Percentiles rank a stretch among this genome's conserved stretches.
Conservation (phyloP, 495 filamentous ascomycete genomes). For the Aspergillus homomorphus region DNA sequence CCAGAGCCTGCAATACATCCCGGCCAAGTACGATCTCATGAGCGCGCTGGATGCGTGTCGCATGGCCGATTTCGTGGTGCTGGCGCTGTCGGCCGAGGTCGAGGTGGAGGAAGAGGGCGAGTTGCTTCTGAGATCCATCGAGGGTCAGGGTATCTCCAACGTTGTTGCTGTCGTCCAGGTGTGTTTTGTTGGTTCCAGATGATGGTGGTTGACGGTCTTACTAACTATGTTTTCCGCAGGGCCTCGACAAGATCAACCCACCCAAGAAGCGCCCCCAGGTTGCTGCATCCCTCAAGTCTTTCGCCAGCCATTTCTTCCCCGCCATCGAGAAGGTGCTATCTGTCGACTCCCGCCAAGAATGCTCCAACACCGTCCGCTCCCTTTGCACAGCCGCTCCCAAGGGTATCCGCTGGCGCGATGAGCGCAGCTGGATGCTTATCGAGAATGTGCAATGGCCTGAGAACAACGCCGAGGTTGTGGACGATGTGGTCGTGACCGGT, state of each 20-base stretch:
- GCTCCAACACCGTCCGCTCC: conserved; percentile 81
- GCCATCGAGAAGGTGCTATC: conserved; percentile 82
- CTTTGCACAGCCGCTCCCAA: conserved; percentile 88
- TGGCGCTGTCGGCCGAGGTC: conserved; percentile 73
- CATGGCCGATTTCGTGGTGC: conserved; percentile 82
- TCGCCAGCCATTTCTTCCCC: conserved; percentile 90
- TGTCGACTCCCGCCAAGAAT: conserved; percentile 82
- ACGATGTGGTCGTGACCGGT: conserved; percentile 73
- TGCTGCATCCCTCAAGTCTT: conserved; percentile 77
- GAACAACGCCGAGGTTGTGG: conserved; percentile 40
- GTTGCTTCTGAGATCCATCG: conserved; percentile 75
- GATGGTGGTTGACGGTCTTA: background rate
- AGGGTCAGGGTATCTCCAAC: conserved; percentile 90
- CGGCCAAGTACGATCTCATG: conserved; percentile 66
- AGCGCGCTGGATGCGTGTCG: conserved; percentile 79
- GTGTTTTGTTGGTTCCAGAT: background rate
- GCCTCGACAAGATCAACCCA: conserved; percentile 71
- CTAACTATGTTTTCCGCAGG: conserved; percentile 19
- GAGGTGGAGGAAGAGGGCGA: conserved; percentile 84
- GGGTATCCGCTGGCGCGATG: conserved; percentile 88
- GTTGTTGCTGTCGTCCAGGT: conserved; percentile 73
- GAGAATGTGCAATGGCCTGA: conserved; percentile 73
- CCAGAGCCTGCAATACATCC: conserved; percentile 83
- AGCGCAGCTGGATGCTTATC: conserved; percentile 89
- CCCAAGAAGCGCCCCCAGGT: conserved; percentile 74